Base-by-base conservation (phyloP, 306 rosid genomes). In the Rosa rugosa region DNA sequence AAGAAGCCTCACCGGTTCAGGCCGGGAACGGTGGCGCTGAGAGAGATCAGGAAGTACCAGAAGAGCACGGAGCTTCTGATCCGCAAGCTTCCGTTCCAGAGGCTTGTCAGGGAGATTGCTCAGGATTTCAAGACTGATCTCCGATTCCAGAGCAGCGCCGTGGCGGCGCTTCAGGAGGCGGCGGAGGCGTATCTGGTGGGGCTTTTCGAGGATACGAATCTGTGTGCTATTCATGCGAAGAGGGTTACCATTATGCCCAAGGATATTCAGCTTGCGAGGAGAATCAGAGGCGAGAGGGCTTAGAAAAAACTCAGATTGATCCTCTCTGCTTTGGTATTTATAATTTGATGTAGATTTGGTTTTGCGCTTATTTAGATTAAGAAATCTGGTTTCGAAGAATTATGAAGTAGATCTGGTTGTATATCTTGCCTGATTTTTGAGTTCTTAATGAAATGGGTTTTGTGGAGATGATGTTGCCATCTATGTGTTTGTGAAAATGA, bases 81-180 rank as follows among this genome's bases (percentile, higher is more conserved):
- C 69, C 44, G 83, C 72, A 80, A 80, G 73, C 83, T 80, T 38
- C 83, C 83, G 1, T 80, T 80, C 79, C 83, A 73, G 83, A 64
- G 83, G 57, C 83, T 80, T 36, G 83, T 80, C 5, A 63, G 83
- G 16, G 83, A 80, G 51, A 80, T 80, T 50, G 83, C 78, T 17
- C 83, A 80, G 73, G 83, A 80, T 44, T 80, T 80, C 83, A 80
- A 80, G 69, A 80, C 79, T 2, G 83, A 80, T 65, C 83, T 80
- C 47, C 73, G 83, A 0, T 80, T 80, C 75, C 83, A 80, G 75
- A 80, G 83, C 83, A 64, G 75, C 75, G 83, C 83, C 46, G 83
- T 80, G 57, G 79, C 83, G 36, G 83, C 83, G 17, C 83, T 80
- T 47, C 83, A 80, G 70, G 83, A 80, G 75, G 83, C 83, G 31